A percentile compares a stretch with the other conserved stretches of the same genome.
Conservation (phyloP, 768 basidiomycete genomes). For the Lentinula guzmanii region DNA sequence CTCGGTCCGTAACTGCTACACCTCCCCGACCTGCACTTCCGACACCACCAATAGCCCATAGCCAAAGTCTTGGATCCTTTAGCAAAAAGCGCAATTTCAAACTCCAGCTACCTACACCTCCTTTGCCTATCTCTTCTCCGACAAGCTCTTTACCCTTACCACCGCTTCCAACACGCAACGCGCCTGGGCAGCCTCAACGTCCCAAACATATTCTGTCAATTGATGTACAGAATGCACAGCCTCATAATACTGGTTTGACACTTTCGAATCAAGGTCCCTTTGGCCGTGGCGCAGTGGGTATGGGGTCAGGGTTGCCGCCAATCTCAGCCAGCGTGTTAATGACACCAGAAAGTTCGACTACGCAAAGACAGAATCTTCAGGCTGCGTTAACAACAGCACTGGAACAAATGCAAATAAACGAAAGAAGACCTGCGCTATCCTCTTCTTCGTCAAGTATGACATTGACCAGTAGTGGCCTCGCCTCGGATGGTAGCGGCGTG, state of each 20-base stretch:
- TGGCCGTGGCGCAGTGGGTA: background rate
- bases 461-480: background rate
- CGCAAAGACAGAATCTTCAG: slow-evolving; percentile 70
- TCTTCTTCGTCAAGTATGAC: background rate
- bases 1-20: background rate
- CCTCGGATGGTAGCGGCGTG: background rate
- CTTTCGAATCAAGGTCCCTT: background rate
- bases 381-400: slow-evolving; percentile 81
- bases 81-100: slow-evolving; percentile 2
- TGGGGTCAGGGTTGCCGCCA: background rate
- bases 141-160: background rate
- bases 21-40: background rate
- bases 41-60: background rate
- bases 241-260: background rate
- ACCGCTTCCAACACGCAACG: background rate
- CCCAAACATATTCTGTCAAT: background rate
- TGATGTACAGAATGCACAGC: background rate
- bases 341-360: slow-evolving; percentile 39
- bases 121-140: background rate
- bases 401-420: slow-evolving; percentile 58
- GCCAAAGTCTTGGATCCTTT: background rate
- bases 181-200: background rate
- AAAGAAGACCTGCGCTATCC: background rate
- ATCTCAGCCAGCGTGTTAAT: slow-evolving; percentile 38
- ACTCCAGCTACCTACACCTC: background rate